A percentile compares a stretch with the other conserved stretches of the same genome.
phyloP scores from a whole-genome alignment of 2,329 filamentous ascomycete genomes.

The Dryadomyces quercus-mongolicae region DNA sequence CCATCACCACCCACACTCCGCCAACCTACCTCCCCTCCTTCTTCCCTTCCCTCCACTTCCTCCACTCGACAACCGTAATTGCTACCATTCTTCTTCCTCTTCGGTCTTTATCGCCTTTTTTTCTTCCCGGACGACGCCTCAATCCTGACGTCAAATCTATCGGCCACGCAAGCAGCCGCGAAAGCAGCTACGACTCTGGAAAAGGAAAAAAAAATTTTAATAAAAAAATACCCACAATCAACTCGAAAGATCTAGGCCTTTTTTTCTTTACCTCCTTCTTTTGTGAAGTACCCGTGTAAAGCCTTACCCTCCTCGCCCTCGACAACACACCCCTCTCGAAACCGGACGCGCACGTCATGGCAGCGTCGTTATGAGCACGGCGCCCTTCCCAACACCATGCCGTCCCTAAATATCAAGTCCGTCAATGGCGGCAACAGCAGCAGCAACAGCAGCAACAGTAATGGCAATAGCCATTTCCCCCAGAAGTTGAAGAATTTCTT shows the following conservation, averaged over 20 bases:
- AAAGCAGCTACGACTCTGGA: neutral
- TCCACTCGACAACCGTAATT: neutral
- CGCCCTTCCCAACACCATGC: conserved; percentile 11
- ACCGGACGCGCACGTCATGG: conserved; percentile 13
- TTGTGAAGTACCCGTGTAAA: neutral
- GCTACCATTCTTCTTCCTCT: neutral
- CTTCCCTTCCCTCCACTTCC: neutral
- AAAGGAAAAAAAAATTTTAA: neutral
- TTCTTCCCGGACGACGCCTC: neutral
- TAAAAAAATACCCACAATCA: too few relatives aligned
- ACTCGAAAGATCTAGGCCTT: too few relatives aligned
- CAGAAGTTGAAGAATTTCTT: conserved; percentile 62
- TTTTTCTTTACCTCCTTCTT: neutral
- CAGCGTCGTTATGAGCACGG: conserved; percentile 14
- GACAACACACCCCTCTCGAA: conserved; percentile 1
- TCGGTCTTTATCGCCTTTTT: neutral
- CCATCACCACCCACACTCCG: neutral
- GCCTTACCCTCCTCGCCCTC: neutral
- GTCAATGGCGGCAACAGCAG: conserved; percentile 26
- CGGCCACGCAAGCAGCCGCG: neutral
- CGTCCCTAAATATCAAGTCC: conserved; percentile 33
- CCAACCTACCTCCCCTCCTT: neutral
- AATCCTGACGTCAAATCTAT: neutral
- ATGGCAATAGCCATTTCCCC: conserved; percentile 47
- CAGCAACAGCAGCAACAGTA: conserved; percentile 31